These are phyloP conservation scores for Exophiala alcalophila DNA, from an alignment of 2,329 filamentous ascomycete genomes.

Conservation along the genomic window DNA sequence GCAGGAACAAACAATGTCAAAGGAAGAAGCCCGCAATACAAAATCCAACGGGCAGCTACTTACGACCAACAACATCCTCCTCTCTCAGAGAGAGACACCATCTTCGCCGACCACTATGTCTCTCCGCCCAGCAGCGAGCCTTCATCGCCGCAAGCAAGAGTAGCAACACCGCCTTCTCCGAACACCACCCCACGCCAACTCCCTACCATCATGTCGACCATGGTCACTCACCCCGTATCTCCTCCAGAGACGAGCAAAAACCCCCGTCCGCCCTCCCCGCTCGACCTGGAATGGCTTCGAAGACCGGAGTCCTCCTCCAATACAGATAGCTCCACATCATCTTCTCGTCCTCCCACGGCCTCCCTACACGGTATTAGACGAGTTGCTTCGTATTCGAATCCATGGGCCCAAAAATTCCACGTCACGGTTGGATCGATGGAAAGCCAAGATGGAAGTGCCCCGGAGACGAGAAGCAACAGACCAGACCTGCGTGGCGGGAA, in stretches of 20 bases:
- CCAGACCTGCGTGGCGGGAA: constrained; percentile 7
- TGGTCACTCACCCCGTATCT: constrained; percentile 19
- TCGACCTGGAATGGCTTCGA: constrained; percentile 19
- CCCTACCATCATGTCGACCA: constrained; percentile 21
- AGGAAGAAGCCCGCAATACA: constrained; percentile 16
- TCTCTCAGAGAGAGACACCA: constrained; percentile 61
- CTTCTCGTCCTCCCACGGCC: constrained; percentile 14
- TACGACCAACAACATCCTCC: constrained; percentile 44
- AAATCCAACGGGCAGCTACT: constrained; percentile 19
- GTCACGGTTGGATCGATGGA: constrained; percentile 19
- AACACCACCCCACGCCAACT: constrained; percentile 12
- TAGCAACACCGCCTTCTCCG: constrained; percentile 13
- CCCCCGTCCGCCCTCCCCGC: constrained; percentile 10
- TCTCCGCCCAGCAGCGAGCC: constrained; percentile 47
- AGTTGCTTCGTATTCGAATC: constrained; percentile 25
- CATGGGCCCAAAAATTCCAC: constrained; percentile 27
- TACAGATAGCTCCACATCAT: constrained; percentile 6
- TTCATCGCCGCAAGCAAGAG: constrained; percentile 13
- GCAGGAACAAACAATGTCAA: constrained; percentile 20
- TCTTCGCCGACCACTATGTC: constrained; percentile 61
- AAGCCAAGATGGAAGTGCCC: constrained; percentile 3
- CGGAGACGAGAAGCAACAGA: constrained; percentile 8
- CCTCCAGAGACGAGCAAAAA: constrained; percentile 21
- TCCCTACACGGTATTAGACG: constrained; percentile 26
- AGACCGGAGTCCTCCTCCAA: constrained; percentile 19